Conservation (phyloP, 306 rosid species). For the Benincasa hispida region DNA sequence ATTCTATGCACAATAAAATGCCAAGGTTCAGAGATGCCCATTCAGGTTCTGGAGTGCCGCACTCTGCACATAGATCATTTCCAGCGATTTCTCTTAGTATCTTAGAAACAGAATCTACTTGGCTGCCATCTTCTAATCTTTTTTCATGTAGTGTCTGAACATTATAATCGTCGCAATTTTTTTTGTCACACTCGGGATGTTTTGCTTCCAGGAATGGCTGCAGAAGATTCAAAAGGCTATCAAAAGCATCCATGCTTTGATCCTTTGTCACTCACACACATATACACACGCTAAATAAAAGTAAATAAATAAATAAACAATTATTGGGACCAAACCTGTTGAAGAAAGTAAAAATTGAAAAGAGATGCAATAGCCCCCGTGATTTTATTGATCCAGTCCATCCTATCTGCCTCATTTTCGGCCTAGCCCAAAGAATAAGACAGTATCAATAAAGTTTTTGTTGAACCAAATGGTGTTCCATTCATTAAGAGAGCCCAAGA, state of each 20-base stretch:
- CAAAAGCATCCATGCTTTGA: conserved; percentile 1
- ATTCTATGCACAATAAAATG: conserved; percentile 78
- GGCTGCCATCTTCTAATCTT: conserved; percentile 29
- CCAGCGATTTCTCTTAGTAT: conserved; percentile 75
- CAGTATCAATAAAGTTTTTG: background rate
- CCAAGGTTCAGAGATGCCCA: conserved; percentile 99
- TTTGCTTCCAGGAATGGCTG: conserved; percentile 42
- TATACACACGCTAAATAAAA: background rate
- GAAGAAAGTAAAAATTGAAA: conserved; percentile 75
- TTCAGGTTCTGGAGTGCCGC: conserved; percentile 75
- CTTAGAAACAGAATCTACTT: conserved; percentile 46
- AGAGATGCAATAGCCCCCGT: conserved; percentile 66
- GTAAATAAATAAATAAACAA: background rate
- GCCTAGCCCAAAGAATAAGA: conserved; percentile 45
- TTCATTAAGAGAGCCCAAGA: background rate
- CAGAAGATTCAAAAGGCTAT: conserved; percentile 20
- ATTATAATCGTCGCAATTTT: conserved; percentile 24
- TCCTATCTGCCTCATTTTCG: conserved; percentile 93
- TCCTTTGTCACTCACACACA: background rate
- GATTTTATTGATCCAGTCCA: conserved; percentile 83
- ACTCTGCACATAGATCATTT: conserved; percentile 87
- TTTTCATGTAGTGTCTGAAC: conserved; percentile 27
- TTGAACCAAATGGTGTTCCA: background rate
- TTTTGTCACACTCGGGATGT: conserved; percentile 22
- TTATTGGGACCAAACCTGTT: conserved; percentile 42